Evolutionary conservation across 768 basidiomycete genomes (phyloP).

Genomic region (Tricholoma furcatifolium): DNA sequence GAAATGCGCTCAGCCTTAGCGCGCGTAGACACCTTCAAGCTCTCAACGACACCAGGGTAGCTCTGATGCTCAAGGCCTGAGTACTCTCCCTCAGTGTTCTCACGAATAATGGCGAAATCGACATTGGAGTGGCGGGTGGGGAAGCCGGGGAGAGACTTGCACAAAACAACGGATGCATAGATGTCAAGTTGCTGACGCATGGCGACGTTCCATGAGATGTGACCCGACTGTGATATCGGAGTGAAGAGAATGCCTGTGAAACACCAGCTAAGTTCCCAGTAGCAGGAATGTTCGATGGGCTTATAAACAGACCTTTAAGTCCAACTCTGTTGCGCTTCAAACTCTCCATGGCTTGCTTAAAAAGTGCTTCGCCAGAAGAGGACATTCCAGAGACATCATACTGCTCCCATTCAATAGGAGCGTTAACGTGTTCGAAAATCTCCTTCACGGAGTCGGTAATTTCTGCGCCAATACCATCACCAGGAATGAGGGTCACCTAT

Average conservation of each 20-base stretch:
- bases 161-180: slow-evolving; percentile 96
- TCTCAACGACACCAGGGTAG: slow-evolving; percentile 98
- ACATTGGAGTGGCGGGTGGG: slow-evolving; percentile 96
- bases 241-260: slow-evolving; percentile 89
- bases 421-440: slow-evolving; percentile 96
- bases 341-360: slow-evolving; percentile 98
- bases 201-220: slow-evolving; percentile 99
- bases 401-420: slow-evolving; percentile 99
- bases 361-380: slow-evolving; percentile 88
- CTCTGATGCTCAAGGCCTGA: slow-evolving; percentile 98
- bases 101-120: slow-evolving; percentile 98
- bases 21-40: slow-evolving; percentile 93
- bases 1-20: slow-evolving; percentile 95
- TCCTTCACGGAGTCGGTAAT: slow-evolving; percentile 99
- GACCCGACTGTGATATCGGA: slow-evolving; percentile 92
- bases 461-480: slow-evolving; percentile 96
- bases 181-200: slow-evolving; percentile 99
- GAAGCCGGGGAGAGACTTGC: slow-evolving; percentile 96
- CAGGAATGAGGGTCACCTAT: slow-evolving; percentile 95
- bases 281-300: neutral
- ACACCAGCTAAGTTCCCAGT: neutral
- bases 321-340: slow-evolving; percentile 97
- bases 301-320: slow-evolving; percentile 74
- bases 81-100: slow-evolving; percentile 99
- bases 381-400: slow-evolving; percentile 98